phyloP scores from a whole-genome alignment of 805 yeast genomes.

The Ogataea populi-albae region DNA sequence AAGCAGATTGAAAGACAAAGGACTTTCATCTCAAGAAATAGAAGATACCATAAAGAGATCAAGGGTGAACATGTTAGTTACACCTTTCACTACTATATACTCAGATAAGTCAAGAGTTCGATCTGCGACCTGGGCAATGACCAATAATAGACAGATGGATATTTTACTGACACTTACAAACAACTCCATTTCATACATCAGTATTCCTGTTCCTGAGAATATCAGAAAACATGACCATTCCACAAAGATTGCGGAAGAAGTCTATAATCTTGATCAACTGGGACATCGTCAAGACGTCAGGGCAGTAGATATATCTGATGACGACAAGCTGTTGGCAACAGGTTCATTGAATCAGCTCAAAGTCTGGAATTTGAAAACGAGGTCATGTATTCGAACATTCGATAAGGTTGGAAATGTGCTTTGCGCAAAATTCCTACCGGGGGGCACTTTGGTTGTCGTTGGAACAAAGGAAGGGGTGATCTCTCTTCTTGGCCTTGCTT shows the following conservation, averaged over 20 bases:
- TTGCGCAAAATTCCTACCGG: conserved; percentile 80
- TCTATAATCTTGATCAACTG: conserved; percentile 60
- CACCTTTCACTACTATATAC: conserved; percentile 68
- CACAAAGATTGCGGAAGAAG: conserved; percentile 41
- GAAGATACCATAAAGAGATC: conserved; percentile 45
- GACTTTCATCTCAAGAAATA: conserved; percentile 59
- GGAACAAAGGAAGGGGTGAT: conserved; percentile 88
- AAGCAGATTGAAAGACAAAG: conserved; percentile 74
- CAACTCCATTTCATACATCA: conserved; percentile 72
- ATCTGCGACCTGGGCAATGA: conserved; percentile 61
- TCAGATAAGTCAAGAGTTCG: conserved; percentile 57
- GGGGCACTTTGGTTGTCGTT: conserved; percentile 80
- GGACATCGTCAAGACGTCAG: conserved; percentile 94
- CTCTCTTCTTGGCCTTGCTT: conserved; percentile 81
- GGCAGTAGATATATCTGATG: conserved; percentile 76
- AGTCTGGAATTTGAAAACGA: conserved; percentile 78
- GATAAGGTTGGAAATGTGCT: conserved; percentile 81
- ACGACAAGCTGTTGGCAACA: conserved; percentile 75
- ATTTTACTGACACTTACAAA: conserved; percentile 63
- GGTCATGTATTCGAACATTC: conserved; percentile 78
- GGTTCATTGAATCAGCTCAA: conserved; percentile 90
- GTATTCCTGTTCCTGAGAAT: conserved; percentile 54
- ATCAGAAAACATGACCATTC: conserved; percentile 46
- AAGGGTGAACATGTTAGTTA: conserved; percentile 54
- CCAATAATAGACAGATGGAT: conserved; percentile 49